These are phyloP conservation scores for Smithsoniella earleae DNA, from an alignment of 163 green algal genomes.

Conservation along the genomic window DNA sequence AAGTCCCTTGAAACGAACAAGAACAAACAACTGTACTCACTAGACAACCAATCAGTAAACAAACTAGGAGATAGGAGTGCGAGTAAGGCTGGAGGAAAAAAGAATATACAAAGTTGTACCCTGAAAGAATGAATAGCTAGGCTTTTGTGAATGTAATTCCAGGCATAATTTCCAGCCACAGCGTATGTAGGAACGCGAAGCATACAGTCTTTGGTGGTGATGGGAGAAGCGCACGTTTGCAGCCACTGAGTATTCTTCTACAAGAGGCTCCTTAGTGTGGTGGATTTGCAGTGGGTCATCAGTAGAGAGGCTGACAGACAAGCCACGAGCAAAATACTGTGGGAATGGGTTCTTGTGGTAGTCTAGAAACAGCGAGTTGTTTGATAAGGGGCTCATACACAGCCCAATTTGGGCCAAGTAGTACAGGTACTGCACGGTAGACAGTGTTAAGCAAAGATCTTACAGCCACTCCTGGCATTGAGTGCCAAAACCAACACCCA, in stretches of 20 bases:
- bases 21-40: too few species aligned
- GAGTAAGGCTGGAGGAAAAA: background rate
- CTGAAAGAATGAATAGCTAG: too few species aligned
- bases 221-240: conserved; percentile 54
- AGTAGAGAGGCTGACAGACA: conserved; percentile 54
- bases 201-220: background rate
- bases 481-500: too few species aligned
- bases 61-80: too few species aligned
- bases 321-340: conserved; percentile 88
- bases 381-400: conserved; percentile 95
- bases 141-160: too few species aligned
- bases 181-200: too few species aligned
- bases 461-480: too few species aligned
- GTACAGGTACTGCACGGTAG: conserved; percentile 51
- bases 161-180: too few species aligned
- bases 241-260: conserved; percentile 92
- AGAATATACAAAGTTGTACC: too few species aligned
- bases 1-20: too few species aligned
- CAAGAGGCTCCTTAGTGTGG: conserved; percentile 95
- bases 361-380: conserved; percentile 99
- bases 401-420: conserved; percentile 78
- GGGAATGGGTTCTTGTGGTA: conserved; percentile 99
- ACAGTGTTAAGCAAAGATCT: too few species aligned
- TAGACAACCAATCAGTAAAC: too few species aligned
- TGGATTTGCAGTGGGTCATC: conserved; percentile 77